Evolutionary conservation across 1,284 basidiomycete species (phyloP).

Genomic region (Ustanciosporium gigantosporum): DNA sequence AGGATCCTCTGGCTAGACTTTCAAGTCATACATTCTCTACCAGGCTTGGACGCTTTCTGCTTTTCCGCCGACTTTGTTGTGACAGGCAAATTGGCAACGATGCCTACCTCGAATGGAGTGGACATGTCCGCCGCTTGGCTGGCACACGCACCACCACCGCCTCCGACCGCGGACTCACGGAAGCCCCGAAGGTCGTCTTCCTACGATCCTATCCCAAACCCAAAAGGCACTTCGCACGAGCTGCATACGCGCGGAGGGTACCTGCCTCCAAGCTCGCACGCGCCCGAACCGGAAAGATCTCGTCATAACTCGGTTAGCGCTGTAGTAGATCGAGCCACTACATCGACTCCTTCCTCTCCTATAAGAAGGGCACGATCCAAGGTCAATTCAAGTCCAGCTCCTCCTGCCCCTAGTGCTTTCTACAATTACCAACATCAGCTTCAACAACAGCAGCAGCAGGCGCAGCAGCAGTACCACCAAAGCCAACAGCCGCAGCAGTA

Average conservation of each 20-base stretch:
- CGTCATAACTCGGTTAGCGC: conserved; percentile 13
- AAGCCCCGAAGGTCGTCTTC: conserved; percentile 38
- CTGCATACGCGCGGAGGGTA: conserved; percentile 32
- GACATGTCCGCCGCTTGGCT: conserved; percentile 48
- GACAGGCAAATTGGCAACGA: no score
- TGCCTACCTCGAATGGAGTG: no score
- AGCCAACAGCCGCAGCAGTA: not conserved
- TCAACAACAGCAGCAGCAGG: conserved; percentile 25
- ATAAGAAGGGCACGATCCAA: conserved; percentile 24
- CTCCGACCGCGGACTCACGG: conserved; percentile 16
- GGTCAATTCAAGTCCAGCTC: conserved; percentile 19
- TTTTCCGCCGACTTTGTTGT: no score
- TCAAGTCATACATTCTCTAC: no score
- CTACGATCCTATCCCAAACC: conserved; percentile 18
- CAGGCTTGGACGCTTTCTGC: no score
- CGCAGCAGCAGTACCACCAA: conserved; percentile 2
- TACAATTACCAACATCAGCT: conserved; percentile 41
- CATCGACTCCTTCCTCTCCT: conserved; percentile 10
- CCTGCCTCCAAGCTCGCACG: conserved; percentile 43
- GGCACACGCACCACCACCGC: conserved; percentile 46
- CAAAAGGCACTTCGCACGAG: conserved; percentile 22
- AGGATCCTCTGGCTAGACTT: no score
- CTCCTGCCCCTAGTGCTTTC: conserved; percentile 31
- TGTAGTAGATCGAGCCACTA: conserved; percentile 12
- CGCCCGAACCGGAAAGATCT: conserved; percentile 33